Evolutionary conservation across 2,329 filamentous ascomycete species (phyloP).

Genomic region (Diplodia intermedia): DNA sequence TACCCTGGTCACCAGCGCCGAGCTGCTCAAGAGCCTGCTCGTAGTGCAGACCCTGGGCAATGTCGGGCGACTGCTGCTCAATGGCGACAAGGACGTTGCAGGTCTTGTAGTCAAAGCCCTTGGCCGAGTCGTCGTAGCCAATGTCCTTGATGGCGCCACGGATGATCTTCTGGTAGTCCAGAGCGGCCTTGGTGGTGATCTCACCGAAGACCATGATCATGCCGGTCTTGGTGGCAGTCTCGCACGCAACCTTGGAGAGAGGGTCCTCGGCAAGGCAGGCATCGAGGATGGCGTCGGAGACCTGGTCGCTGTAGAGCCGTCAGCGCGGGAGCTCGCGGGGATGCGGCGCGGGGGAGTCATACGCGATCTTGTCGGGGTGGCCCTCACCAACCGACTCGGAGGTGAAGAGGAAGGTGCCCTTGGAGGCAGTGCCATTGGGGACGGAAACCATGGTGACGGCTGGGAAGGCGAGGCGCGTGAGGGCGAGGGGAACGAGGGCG

Average conservation of each 20-base stretch:
- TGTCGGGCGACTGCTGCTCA: slow-evolving; percentile 98
- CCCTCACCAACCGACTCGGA: slow-evolving; percentile 60
- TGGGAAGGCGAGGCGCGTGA: slow-evolving; percentile 1
- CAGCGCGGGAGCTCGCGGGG: slow-evolving; percentile 1
- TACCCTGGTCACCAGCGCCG: slow-evolving; percentile 98
- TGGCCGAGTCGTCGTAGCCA: slow-evolving; percentile 93
- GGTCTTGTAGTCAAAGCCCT: slow-evolving; percentile 99
- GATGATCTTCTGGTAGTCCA: slow-evolving; percentile 99
- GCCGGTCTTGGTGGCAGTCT: slow-evolving; percentile 99
- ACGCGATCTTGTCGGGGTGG: slow-evolving; percentile 95
- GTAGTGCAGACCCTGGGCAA: slow-evolving; percentile 98
- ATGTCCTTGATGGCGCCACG: slow-evolving; percentile 96
- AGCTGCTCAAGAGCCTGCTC: slow-evolving; percentile 97
- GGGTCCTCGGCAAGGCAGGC: slow-evolving; percentile 94
- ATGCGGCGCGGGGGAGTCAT: slow-evolving; percentile 36
- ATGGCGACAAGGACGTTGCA: slow-evolving; percentile 98
- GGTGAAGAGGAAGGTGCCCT: slow-evolving; percentile 56
- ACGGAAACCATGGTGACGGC: slow-evolving; percentile 29
- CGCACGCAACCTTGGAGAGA: slow-evolving; percentile 97
- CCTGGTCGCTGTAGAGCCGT: slow-evolving; percentile 72
- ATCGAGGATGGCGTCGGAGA: slow-evolving; percentile 98
- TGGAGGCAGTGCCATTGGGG: slow-evolving; percentile 32
- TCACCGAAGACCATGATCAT: slow-evolving; percentile 89
- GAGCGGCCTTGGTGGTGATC: slow-evolving; percentile 92
- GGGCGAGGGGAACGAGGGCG: neutral